phyloP scores from a whole-genome alignment of 495 filamentous ascomycete genomes.

The Pseudoneurospora amorphoporcata region DNA sequence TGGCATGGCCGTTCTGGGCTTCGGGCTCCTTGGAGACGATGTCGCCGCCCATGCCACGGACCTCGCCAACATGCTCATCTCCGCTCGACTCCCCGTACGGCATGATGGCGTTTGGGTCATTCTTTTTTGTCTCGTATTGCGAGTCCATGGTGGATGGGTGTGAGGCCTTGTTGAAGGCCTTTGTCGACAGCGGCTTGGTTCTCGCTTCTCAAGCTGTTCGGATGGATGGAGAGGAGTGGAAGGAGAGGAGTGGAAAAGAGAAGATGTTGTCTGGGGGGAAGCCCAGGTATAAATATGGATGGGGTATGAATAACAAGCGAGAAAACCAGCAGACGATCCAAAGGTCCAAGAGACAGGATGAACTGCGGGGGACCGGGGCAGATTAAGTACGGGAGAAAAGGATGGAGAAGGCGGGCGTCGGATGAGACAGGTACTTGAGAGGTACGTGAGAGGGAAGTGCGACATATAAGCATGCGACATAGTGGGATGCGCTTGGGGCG shows the following conservation, averaged over 20 bases:
- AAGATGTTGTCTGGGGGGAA: neutral
- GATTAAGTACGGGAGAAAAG: neutral
- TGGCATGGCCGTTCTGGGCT: slow-evolving; percentile 27
- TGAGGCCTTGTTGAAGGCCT: neutral
- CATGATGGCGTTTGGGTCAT: neutral
- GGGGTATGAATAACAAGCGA: neutral
- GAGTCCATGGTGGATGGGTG: neutral
- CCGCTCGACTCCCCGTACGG: neutral
- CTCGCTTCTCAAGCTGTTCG: neutral
- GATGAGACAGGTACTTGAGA: neutral
- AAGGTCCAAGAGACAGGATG: neutral
- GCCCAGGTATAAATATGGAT: neutral
- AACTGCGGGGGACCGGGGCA: neutral
- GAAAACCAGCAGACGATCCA: neutral
- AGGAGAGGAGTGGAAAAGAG: neutral
- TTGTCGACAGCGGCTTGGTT: neutral
- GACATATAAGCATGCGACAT: neutral
- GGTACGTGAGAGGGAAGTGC: neutral
- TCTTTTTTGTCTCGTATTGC: neutral
- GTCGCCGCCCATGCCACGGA: neutral
- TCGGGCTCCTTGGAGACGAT: slow-evolving; percentile 23
- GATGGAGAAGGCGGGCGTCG: neutral
- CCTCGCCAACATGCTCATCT: neutral
- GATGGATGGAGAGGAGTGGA: neutral
- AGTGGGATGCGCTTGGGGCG: neutral